Evolutionary conservation across 768 basidiomycete species (phyloP).

Genomic region (Hypholoma sublateritium): DNA sequence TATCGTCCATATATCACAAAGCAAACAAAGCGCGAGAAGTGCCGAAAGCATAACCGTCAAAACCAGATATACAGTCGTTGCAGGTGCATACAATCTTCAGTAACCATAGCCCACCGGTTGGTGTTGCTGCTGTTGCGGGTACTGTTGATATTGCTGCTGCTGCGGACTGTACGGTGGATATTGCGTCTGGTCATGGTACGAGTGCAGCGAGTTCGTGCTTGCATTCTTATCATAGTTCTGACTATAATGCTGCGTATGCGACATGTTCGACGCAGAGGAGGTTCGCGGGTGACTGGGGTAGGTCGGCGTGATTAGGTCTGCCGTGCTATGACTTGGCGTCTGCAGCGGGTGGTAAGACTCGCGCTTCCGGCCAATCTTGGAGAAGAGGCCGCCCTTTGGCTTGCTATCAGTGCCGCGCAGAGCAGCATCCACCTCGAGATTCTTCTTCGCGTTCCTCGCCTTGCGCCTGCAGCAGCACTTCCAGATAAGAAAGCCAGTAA

Average conservation of each 20-base stretch:
- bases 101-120: neutral
- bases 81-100: neutral
- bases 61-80: neutral
- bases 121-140: neutral
- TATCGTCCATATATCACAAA: neutral
- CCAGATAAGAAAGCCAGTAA: conserved; percentile 54
- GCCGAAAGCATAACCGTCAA: neutral
- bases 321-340: conserved; percentile 19
- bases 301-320: conserved; percentile 10
- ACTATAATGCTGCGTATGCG: neutral
- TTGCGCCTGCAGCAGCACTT: conserved; percentile 49
- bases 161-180: conserved; percentile 1
- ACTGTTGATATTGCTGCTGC: conserved; percentile 2
- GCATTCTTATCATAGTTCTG: conserved; percentile 4
- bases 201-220: conserved; percentile 6
- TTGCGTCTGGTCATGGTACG: conserved; percentile 4
- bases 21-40: neutral
- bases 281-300: neutral
- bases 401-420: conserved; percentile 5
- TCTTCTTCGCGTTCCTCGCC: conserved; percentile 12
- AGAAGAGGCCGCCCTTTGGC: conserved; percentile 18
- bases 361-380: conserved; percentile 21
- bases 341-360: conserved; percentile 33
- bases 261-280: neutral
- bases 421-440: conserved; percentile 1